A percentile compares a stretch with the other conserved stretches of the same genome.
phyloP scores from a whole-genome alignment of 2,329 filamentous ascomycete species.

The Ceratocystis eucalypticola region DNA sequence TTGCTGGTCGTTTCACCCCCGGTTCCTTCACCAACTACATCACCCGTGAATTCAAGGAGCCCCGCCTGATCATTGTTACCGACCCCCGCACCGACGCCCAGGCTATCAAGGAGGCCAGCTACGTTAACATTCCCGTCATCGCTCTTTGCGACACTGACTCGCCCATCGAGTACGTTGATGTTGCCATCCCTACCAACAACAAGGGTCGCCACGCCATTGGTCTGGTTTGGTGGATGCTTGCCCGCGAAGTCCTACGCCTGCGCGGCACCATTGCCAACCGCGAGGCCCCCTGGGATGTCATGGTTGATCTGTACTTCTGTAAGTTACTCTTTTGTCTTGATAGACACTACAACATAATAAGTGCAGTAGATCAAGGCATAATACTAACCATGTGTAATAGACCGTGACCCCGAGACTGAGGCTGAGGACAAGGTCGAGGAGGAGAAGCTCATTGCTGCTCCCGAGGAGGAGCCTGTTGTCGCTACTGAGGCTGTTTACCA shows the following conservation, averaged over 20 bases:
- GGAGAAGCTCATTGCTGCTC: slow-evolving; percentile 69
- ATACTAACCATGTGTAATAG: slow-evolving; percentile 27
- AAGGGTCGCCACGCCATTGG: slow-evolving; percentile 99
- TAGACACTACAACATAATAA: not conserved
- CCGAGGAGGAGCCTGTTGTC: slow-evolving; percentile 58
- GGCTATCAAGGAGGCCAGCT: slow-evolving; percentile 99
- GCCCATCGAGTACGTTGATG: slow-evolving; percentile 97
- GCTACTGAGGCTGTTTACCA: slow-evolving; percentile 68
- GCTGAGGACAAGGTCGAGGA: slow-evolving; percentile 94
- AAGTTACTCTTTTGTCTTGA: slow-evolving; percentile 27
- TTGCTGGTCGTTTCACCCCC: slow-evolving; percentile 98
- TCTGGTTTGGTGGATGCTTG: slow-evolving; percentile 98
- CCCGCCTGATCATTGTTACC: slow-evolving; percentile 97
- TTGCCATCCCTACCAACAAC: slow-evolving; percentile 99
- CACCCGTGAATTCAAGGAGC: slow-evolving; percentile 99
- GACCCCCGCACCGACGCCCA: slow-evolving; percentile 99
- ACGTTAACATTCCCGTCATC: slow-evolving; percentile 99
- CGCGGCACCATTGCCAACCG: slow-evolving; percentile 92
- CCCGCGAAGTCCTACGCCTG: slow-evolving; percentile 98
- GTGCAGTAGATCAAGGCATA: not conserved
- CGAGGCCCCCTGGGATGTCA: slow-evolving; percentile 96
- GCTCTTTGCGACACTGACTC: slow-evolving; percentile 98
- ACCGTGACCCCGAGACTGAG: slow-evolving; percentile 98
- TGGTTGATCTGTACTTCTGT: slow-evolving; percentile 99
- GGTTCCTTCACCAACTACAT: slow-evolving; percentile 99